Evolutionary conservation across 805 yeast species (phyloP).

Genomic region (Zygoascus ofunaensis): DNA sequence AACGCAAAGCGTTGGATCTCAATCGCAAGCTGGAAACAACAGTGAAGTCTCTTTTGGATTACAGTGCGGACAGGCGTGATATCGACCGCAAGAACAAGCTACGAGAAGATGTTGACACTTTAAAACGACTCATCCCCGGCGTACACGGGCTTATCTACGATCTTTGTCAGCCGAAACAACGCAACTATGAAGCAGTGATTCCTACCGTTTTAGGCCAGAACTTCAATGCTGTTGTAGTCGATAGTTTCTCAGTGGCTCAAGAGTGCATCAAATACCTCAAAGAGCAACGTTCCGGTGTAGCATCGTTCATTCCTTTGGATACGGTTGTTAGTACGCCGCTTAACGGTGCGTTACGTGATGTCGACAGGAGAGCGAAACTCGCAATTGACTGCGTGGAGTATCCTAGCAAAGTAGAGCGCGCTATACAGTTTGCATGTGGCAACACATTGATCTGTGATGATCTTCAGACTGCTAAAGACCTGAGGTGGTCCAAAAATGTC

Average conservation of each 20-base stretch:
- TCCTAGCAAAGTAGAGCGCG: constrained; percentile 57
- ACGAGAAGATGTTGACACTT: constrained; percentile 60
- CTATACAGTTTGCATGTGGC: constrained; percentile 72
- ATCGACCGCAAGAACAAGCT: constrained; percentile 57
- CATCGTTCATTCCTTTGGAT: constrained; percentile 83
- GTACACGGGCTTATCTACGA: constrained; percentile 77
- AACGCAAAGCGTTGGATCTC: constrained; percentile 45
- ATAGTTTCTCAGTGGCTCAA: constrained; percentile 55
- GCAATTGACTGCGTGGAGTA: constrained; percentile 63
- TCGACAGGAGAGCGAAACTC: constrained; percentile 52
- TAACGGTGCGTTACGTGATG: constrained; percentile 42
- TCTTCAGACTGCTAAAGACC: constrained; percentile 53
- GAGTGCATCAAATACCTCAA: constrained; percentile 72
- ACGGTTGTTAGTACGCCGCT: constrained; percentile 52
- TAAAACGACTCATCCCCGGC: constrained; percentile 73
- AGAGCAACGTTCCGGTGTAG: constrained; percentile 76
- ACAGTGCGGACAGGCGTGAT: constrained; percentile 70
- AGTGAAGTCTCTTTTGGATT: constrained; percentile 54
- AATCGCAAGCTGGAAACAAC: constrained; percentile 55
- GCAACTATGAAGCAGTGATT: constrained; percentile 63
- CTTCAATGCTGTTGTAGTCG: constrained; percentile 79
- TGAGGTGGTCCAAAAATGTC: constrained; percentile 57
- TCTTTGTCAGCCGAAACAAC: constrained; percentile 64
- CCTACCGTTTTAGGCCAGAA: constrained; percentile 70
- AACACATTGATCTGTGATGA: constrained; percentile 70